Evolutionary conservation across 148 eudicot genomes (phyloP).

Genomic region (Vaccinium myrtillus): DNA sequence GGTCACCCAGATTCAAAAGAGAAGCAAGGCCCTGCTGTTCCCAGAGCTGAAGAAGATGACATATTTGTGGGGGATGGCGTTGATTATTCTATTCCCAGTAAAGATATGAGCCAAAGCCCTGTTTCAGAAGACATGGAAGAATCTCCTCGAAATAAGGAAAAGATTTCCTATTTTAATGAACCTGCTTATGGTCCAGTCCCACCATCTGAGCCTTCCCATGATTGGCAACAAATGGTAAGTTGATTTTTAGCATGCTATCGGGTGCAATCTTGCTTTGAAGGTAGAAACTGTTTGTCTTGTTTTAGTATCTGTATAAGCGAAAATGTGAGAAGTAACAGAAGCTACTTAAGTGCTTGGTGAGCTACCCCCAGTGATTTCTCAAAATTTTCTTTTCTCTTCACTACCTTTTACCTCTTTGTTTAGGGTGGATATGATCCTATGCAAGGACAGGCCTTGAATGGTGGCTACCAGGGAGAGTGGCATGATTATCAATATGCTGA

Average conservation of each 20-base stretch:
- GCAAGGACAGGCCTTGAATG: slow-evolving; percentile 69
- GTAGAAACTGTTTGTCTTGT: not conserved
- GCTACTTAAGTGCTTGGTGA: slow-evolving; percentile 5
- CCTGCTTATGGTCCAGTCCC: slow-evolving; percentile 93
- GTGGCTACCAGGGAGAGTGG: slow-evolving; percentile 84
- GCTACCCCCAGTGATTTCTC: not conserved
- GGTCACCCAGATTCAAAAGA: slow-evolving; percentile 49
- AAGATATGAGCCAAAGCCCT: slow-evolving; percentile 92
- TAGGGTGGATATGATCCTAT: slow-evolving; percentile 85
- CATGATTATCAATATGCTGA: slow-evolving; percentile 93
- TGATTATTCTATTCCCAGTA: slow-evolving; percentile 73
- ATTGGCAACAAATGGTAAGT: slow-evolving; percentile 82
- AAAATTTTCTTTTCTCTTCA: slow-evolving; percentile 7
- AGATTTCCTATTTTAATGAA: slow-evolving; percentile 55
- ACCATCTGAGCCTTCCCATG: slow-evolving; percentile 74
- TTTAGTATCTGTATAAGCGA: not conserved
- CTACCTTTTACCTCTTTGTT: slow-evolving; percentile 14
- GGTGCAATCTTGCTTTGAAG: not conserved
- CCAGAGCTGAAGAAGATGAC: slow-evolving; percentile 81
- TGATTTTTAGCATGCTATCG: not conserved
- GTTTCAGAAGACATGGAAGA: slow-evolving; percentile 96
- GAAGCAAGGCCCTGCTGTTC: slow-evolving; percentile 56
- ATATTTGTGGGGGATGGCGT: slow-evolving; percentile 89
- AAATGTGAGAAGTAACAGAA: not conserved
- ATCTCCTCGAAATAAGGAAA: slow-evolving; percentile 87